Conservation (phyloP, 108 stramenopile genomes). For the Pseudonitzschia multiseries region DNA sequence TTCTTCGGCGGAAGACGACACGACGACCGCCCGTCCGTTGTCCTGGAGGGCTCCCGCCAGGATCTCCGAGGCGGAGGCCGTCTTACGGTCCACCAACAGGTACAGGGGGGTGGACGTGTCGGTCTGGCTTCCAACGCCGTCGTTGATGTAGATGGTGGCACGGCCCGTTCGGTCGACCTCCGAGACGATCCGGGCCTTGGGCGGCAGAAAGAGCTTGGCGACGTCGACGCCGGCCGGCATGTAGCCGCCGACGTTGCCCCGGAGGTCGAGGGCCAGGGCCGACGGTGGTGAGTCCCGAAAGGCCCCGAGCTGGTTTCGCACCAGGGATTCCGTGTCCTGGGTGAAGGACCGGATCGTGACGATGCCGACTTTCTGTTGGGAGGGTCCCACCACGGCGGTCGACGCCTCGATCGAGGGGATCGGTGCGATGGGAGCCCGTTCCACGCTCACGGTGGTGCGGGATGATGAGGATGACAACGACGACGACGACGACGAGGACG, state of each 20-base stretch:
- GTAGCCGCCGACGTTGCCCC: slow-evolving; percentile 65
- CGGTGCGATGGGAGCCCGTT: slow-evolving; percentile 27
- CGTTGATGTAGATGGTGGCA: slow-evolving; percentile 40
- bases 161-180: slow-evolving; percentile 47
- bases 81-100: slow-evolving; percentile 45
- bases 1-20: slow-evolving; percentile 29
- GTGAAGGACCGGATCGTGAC: slow-evolving; percentile 49
- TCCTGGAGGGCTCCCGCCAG: slow-evolving; percentile 80
- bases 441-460: slow-evolving; percentile 12
- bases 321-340: slow-evolving; percentile 38
- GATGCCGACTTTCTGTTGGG: slow-evolving; percentile 31
- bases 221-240: slow-evolving; percentile 66
- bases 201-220: slow-evolving; percentile 53
- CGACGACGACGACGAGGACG: too few relatives aligned
- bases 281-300: not conserved
- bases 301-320: slow-evolving; percentile 37
- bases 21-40: slow-evolving; percentile 68
- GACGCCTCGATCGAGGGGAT: slow-evolving; percentile 30
- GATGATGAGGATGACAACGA: too few relatives aligned
- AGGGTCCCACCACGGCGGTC: not conserved
- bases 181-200: slow-evolving; percentile 40
- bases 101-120: slow-evolving; percentile 44
- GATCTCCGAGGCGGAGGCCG: slow-evolving; percentile 71
- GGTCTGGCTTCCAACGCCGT: slow-evolving; percentile 53
- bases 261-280: slow-evolving; percentile 46